Evolutionary conservation across 139 green algal genomes (phyloP), one percentile per base, ranked within the genome.

Genomic region (Gonium pectorale): DNA sequence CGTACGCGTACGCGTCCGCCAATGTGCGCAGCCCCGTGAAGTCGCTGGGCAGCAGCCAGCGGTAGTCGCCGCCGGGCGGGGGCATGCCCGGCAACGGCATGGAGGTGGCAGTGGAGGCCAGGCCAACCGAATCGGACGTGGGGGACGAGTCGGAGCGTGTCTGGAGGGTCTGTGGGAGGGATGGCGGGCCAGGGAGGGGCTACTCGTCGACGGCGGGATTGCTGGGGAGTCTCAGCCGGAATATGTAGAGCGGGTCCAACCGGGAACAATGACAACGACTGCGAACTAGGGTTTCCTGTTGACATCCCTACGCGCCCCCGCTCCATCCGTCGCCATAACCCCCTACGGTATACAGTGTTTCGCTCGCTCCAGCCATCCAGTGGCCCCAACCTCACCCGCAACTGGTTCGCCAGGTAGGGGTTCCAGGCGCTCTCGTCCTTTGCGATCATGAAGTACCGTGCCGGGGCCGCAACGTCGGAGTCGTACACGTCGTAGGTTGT

Each of bases 401-500:
- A 63, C 78, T 66, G n/a, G 46, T 37, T 67, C 31, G 78, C 78
- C 44, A 66, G 31, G 78, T 75, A 84, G 62, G 63, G 62, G 46
- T 64, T 84, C 78, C 78, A 88, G 33, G 17, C 83, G 29, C 21
- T 46, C 33, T 71, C 60, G 63, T 88, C 33, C 62, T 70, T 68
- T 13, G 33, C 22, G 44, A 83, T 49, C 72, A 88, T 83, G 83
- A 90, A 84, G 54, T 44, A 78, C 29, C 85, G 68, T 44, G 86
- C 86, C 9, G 63, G 72, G 27, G 80, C 51, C 8, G 11, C 67
- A 0, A 52, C 62, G 38, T 82, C 85, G 0, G 79, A 79, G 62
- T 90, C 86, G 67, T 90, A 88, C 44, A 90, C 86, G 62, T 90
- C 86, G 63, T 78, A 90, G 8, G 52, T 75, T 29, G 66, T 67